These are phyloP conservation scores for Ophiostoma sp. DNA, from an alignment of 2,329 filamentous ascomycete genomes.

Conservation along the genomic window DNA sequence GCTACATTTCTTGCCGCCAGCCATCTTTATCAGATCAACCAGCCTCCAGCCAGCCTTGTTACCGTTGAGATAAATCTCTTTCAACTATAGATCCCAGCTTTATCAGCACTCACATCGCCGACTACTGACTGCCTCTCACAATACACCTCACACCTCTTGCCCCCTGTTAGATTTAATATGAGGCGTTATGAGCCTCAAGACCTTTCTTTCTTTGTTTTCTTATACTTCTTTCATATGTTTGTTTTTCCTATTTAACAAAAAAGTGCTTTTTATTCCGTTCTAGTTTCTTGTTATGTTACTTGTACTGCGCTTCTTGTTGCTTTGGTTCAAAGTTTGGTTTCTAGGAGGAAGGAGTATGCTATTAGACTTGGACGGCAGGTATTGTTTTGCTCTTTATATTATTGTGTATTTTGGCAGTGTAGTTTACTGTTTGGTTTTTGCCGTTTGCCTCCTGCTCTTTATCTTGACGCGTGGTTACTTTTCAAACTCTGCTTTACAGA, in stretches of 20 bases:
- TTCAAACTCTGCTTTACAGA: background rate
- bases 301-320: background rate
- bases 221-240: background rate
- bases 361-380: slow-evolving; percentile 8
- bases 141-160: background rate
- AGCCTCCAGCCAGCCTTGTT: too few species aligned
- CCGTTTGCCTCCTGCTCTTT: background rate
- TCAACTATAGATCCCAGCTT: too few species aligned
- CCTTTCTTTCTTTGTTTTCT: background rate
- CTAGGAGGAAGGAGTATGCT: background rate
- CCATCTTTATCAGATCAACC: too few species aligned
- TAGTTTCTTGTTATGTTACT: background rate
- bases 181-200: slow-evolving; percentile 9
- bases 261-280: background rate
- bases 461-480: background rate
- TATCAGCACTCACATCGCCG: too few species aligned
- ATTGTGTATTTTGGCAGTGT: background rate
- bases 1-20: too few species aligned
- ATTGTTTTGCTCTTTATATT: background rate
- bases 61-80: too few species aligned
- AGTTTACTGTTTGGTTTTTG: background rate
- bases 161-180: background rate
- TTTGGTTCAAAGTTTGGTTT: background rate
- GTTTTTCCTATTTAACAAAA: background rate
- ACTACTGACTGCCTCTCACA: background rate